Evolutionary conservation across 225 moss, liverwort and hornwort genomes (phyloP).

Genomic region (Polytrichum commune): DNA sequence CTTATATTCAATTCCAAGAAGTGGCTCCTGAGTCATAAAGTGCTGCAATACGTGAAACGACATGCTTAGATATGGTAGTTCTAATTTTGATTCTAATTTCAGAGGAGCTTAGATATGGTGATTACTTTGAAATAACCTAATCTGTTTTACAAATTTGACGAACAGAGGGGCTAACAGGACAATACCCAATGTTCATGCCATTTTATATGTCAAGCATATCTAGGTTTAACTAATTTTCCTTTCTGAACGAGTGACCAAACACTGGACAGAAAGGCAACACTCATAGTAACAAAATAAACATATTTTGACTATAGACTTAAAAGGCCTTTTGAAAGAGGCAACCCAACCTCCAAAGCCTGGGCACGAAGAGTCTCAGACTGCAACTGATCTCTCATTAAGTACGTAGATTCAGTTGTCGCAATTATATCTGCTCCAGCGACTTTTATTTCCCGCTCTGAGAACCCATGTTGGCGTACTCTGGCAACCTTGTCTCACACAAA

Average conservation of each 20-base stretch:
- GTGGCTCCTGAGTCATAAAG: slow-evolving; percentile 54
- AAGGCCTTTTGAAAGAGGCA: neutral
- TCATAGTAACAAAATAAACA: too few species aligned
- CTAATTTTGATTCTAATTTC: neutral
- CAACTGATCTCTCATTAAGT: slow-evolving; percentile 66
- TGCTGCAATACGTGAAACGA: slow-evolving; percentile 43
- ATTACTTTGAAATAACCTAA: too few species aligned
- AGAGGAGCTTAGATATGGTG: neutral
- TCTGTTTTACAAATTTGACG: too few species aligned
- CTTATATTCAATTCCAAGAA: slow-evolving; percentile 59
- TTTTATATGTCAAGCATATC: too few species aligned
- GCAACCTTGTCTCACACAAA: slow-evolving; percentile 48
- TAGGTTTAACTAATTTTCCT: too few species aligned
- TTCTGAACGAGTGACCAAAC: too few species aligned
- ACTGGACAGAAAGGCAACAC: too few species aligned
- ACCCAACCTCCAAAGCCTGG: slow-evolving; percentile 52
- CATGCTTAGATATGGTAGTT: too few species aligned
- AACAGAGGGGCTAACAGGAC: too few species aligned
- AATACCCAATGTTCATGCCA: too few species aligned
- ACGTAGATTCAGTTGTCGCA: slow-evolving; percentile 50
- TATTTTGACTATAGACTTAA: too few species aligned
- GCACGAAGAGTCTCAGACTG: slow-evolving; percentile 64
- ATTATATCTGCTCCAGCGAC: slow-evolving; percentile 57
- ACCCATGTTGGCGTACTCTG: slow-evolving; percentile 65
- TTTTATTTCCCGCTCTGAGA: slow-evolving; percentile 76